A percentile compares a stretch with the other conserved stretches of the same genome.
These are phyloP conservation scores for Glutinoglossum americanum DNA, from an alignment of 495 filamentous ascomycete species.

Conservation along the genomic window DNA sequence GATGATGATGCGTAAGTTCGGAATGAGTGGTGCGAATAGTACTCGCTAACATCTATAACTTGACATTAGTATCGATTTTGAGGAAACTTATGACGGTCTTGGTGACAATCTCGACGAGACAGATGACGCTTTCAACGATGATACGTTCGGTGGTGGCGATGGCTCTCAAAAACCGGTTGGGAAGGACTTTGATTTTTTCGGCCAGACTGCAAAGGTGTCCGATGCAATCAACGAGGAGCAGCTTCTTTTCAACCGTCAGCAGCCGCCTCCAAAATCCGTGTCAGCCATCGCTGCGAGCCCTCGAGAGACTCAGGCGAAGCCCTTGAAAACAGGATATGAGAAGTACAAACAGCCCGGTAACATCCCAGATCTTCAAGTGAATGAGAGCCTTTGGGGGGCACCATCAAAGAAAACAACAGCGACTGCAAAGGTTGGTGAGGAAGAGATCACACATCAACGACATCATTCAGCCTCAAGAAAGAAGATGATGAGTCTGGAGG, in stretches of 20 bases:
- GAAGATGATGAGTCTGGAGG: slow-evolving; percentile 90
- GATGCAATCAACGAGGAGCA: slow-evolving; percentile 79
- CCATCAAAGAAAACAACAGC: slow-evolving; percentile 31
- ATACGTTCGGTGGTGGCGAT: slow-evolving; percentile 59
- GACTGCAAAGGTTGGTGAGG: neutral
- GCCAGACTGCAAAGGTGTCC: slow-evolving; percentile 66
- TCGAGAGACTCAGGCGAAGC: slow-evolving; percentile 28
- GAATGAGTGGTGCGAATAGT: neutral
- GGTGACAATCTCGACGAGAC: slow-evolving; percentile 83
- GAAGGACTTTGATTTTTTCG: slow-evolving; percentile 95
- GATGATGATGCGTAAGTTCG: slow-evolving; percentile 54
- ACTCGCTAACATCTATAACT: slow-evolving; percentile 6
- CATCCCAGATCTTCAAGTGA: slow-evolving; percentile 71
- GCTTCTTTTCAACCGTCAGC: slow-evolving; percentile 49
- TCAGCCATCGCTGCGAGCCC: slow-evolving; percentile 16
- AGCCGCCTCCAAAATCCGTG: slow-evolving; percentile 25
- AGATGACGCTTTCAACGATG: slow-evolving; percentile 89
- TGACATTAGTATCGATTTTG: slow-evolving; percentile 55
- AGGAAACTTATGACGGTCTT: slow-evolving; percentile 94
- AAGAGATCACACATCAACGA: slow-evolving; percentile 4
- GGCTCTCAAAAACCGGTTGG: slow-evolving; percentile 33
- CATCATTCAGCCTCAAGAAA: slow-evolving; percentile 22
- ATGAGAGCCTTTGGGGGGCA: slow-evolving; percentile 81
- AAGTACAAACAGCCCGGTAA: slow-evolving; percentile 56
- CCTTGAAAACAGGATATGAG: slow-evolving; percentile 64